Conservation (phyloP, 441 rosid genomes). For the Capsella rubella region DNA sequence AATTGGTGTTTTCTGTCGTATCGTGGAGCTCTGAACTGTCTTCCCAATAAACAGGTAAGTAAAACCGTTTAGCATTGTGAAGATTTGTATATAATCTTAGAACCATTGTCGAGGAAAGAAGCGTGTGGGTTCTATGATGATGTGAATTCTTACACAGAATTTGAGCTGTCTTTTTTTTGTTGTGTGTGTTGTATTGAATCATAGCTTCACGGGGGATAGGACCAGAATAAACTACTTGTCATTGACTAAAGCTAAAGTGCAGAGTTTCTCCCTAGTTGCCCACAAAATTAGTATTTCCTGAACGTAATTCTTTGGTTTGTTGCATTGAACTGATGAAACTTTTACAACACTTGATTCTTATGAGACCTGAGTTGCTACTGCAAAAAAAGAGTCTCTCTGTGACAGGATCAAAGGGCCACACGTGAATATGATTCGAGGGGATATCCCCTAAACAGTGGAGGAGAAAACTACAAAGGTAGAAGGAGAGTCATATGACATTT, state of each 20-base stretch:
- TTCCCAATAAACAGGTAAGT: slow-evolving; percentile 9
- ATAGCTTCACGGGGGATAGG: neutral
- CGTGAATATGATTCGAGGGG: neutral
- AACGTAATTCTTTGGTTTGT: neutral
- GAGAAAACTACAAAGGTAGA: neutral
- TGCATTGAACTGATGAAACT: neutral
- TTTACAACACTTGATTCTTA: neutral
- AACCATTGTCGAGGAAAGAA: slow-evolving; percentile 11
- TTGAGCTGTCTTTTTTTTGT: neutral
- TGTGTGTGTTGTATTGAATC: neutral
- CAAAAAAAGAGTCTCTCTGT: neutral
- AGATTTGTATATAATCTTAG: neutral
- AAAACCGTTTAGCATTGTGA: neutral
- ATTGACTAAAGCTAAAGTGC: neutral
- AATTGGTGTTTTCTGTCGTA: slow-evolving; percentile 18
- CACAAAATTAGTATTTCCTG: neutral
- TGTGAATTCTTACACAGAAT: neutral
- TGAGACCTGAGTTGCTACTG: neutral
- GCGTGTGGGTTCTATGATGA: neutral
- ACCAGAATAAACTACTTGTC: neutral
- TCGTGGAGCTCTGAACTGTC: neutral
- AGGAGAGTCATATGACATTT: neutral
- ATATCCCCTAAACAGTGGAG: neutral
- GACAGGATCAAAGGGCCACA: slow-evolving; percentile 25
- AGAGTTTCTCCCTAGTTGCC: neutral